A percentile compares a stretch with the other conserved stretches of the same genome.
Evolutionary conservation across 148 eudicot genomes (phyloP).

Genomic region (Fallopia convolvulus): DNA sequence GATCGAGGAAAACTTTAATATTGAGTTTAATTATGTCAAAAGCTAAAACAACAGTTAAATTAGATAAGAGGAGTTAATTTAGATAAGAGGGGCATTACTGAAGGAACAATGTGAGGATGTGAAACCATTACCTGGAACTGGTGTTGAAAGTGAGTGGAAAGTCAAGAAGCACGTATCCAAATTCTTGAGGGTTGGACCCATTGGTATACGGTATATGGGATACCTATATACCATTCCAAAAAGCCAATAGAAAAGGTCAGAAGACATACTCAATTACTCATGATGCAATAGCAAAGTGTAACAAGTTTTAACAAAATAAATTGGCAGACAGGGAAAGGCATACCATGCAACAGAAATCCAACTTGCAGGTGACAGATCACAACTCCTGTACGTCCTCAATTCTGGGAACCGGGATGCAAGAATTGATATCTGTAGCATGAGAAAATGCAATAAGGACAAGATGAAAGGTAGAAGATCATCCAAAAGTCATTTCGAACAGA

Average conservation of each 20-base stretch:
- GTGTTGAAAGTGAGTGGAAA: slow-evolving; percentile 74
- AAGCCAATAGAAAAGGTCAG: slow-evolving; percentile 1
- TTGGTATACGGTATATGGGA: slow-evolving; percentile 91
- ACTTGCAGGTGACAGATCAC: slow-evolving; percentile 70
- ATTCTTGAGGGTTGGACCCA: slow-evolving; percentile 84
- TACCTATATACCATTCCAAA: slow-evolving; percentile 40
- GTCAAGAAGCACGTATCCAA: slow-evolving; percentile 95
- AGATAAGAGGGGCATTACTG: neutral
- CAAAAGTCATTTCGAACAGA: neutral
- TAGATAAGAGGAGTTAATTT: too few species aligned
- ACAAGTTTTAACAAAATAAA: neutral
- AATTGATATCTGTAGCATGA: slow-evolving; percentile 44
- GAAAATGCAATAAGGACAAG: slow-evolving; percentile 6
- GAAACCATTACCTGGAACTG: slow-evolving; percentile 32
- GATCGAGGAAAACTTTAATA: too few species aligned
- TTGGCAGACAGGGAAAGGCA: slow-evolving; percentile 13
- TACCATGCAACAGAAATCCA: slow-evolving; percentile 99
- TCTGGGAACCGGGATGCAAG: slow-evolving; percentile 60
- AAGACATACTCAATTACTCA: neutral
- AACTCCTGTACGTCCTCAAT: slow-evolving; percentile 63
- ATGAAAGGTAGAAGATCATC: neutral
- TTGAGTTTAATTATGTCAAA: too few species aligned
- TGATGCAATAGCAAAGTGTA: neutral
- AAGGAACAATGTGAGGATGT: neutral
- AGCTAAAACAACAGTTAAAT: too few species aligned